A percentile compares a stretch with the other conserved stretches of the same genome.
Evolutionary conservation across 306 rosid genomes (phyloP).

Genomic region (Gastrolobium bilobum): DNA sequence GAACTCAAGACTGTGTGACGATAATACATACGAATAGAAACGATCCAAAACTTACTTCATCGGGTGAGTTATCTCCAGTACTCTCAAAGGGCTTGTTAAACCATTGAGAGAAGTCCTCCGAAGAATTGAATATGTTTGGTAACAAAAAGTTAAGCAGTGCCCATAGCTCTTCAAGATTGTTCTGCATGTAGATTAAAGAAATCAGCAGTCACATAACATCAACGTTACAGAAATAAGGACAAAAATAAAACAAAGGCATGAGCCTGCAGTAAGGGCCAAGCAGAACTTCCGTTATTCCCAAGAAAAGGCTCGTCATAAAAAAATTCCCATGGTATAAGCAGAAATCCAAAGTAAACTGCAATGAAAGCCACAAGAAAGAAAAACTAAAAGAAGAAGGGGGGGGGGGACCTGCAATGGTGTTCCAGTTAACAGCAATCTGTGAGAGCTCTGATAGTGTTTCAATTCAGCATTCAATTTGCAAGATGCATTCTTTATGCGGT

Average conservation of each 20-base stretch:
- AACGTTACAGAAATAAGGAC: slow-evolving; percentile 13
- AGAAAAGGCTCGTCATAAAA: background rate
- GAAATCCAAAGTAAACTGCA: slow-evolving; percentile 59
- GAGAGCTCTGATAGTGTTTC: slow-evolving; percentile 95
- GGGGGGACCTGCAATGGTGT: slow-evolving; percentile 91
- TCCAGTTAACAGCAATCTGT: slow-evolving; percentile 97
- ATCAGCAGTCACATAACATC: slow-evolving; percentile 45
- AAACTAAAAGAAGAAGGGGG: background rate
- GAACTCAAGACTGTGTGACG: slow-evolving; percentile 3
- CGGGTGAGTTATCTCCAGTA: slow-evolving; percentile 90
- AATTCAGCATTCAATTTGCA: slow-evolving; percentile 98
- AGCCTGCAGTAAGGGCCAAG: slow-evolving; percentile 35
- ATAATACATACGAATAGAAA: slow-evolving; percentile 40
- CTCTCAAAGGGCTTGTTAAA: slow-evolving; percentile 98
- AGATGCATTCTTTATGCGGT: slow-evolving; percentile 99
- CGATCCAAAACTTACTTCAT: slow-evolving; percentile 69
- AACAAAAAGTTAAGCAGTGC: slow-evolving; percentile 96
- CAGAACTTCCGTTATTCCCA: slow-evolving; percentile 32
- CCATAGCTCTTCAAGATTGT: slow-evolving; percentile 99
- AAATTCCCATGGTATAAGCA: slow-evolving; percentile 36
- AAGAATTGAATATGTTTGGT: slow-evolving; percentile 96
- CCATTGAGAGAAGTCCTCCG: slow-evolving; percentile 99
- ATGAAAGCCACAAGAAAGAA: slow-evolving; percentile 33
- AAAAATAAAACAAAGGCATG: slow-evolving; percentile 25
- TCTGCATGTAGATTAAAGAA: slow-evolving; percentile 61